Percentiles rank a stretch among this genome's conserved stretches.
phyloP scores from a whole-genome alignment of 148 eudicot genomes.

The Rhododendron kiyosumense region DNA sequence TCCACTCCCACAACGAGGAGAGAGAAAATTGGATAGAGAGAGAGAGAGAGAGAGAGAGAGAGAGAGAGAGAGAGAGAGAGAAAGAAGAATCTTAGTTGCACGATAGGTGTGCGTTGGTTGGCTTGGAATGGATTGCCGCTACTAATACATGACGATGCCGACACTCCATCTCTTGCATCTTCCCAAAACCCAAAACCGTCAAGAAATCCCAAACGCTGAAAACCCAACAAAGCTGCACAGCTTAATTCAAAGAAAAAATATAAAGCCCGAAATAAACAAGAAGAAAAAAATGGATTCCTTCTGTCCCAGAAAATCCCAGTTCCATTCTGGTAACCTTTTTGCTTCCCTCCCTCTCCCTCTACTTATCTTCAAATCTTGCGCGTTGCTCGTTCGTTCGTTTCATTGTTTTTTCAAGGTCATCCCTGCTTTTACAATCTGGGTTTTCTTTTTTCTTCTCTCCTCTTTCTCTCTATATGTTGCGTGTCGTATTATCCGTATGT shows the following conservation, averaged over 20 bases:
- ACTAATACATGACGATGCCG: neutral
- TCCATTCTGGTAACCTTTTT: conserved; percentile 7
- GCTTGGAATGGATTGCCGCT: conserved; percentile 6
- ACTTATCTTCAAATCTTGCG: neutral
- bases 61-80: conserved; percentile 15
- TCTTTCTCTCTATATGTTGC: neutral
- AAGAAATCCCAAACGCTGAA: neutral
- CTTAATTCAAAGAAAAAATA: neutral
- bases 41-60: conserved; percentile 10
- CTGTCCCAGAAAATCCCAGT: neutral
- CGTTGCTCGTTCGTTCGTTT: neutral
- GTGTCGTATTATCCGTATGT: neutral
- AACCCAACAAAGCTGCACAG: neutral
- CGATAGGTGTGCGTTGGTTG: neutral
- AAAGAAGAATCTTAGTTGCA: neutral
- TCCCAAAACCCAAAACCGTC: neutral
- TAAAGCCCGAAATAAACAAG: neutral
- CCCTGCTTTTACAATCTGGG: conserved; percentile 3
- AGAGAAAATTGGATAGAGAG: conserved; percentile 9
- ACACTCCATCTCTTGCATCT: conserved; percentile 14
- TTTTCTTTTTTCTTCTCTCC: neutral
- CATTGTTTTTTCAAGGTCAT: conserved; percentile 2
- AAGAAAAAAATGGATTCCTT: neutral
- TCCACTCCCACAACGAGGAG: neutral
- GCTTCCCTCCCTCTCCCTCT: neutral